A percentile compares a stretch with the other conserved stretches of the same genome.
Evolutionary conservation across 139 green algal species (phyloP).

Genomic region (Zygnema cylindricum): DNA sequence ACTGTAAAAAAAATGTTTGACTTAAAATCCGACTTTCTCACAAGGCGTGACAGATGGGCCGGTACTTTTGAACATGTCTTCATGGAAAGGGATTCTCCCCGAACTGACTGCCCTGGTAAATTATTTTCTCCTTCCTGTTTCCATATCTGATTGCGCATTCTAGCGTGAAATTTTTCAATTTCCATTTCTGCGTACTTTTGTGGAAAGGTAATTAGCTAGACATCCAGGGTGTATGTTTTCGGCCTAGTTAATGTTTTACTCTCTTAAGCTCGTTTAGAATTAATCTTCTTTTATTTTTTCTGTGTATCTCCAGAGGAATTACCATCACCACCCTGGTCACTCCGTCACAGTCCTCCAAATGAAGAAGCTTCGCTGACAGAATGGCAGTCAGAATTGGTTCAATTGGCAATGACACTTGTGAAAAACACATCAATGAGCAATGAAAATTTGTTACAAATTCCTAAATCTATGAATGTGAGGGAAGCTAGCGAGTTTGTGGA

Average conservation of each 20-base stretch:
- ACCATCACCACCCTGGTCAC: slow-evolving; percentile 4
- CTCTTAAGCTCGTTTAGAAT: too few species aligned
- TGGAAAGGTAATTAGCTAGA: too few species aligned
- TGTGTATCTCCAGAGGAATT: slow-evolving; percentile 8
- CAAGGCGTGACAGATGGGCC: slow-evolving; percentile 47
- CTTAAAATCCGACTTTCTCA: slow-evolving; percentile 48
- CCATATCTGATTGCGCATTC: too few species aligned
- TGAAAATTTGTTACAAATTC: background rate
- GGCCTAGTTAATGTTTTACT: too few species aligned
- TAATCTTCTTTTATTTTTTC: too few species aligned
- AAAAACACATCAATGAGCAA: background rate
- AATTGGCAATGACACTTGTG: slow-evolving; percentile 8
- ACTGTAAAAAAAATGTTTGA: slow-evolving; percentile 54
- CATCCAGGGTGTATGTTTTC: too few species aligned
- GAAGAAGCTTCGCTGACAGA: slow-evolving; percentile 23
- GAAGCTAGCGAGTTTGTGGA: background rate
- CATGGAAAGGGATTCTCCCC: slow-evolving; percentile 31
- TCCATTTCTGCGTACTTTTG: too few species aligned
- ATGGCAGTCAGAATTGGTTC: slow-evolving; percentile 36
- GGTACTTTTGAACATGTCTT: slow-evolving; percentile 51
- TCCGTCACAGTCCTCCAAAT: slow-evolving; percentile 20
- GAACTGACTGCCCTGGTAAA: slow-evolving; percentile 56
- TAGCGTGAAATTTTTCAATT: too few species aligned
- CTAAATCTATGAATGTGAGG: slow-evolving; percentile 11
- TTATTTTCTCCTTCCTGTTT: too few species aligned